Evolutionary conservation across 257 asterid genomes (phyloP).

Genomic region (Avicennia marina): DNA sequence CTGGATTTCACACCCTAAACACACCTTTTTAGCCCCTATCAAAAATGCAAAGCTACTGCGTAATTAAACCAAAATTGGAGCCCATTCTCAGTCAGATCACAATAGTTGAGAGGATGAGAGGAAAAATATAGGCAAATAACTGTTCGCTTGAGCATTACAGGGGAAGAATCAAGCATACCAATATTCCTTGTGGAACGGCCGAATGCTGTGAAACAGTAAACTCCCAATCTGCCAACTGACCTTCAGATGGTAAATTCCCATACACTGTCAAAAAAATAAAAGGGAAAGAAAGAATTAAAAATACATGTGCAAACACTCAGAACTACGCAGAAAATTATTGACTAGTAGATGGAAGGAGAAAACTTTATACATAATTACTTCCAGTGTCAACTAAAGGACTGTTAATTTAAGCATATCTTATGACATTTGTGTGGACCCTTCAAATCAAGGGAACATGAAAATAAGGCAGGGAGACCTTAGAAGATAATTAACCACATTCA

Average conservation of each 20-base stretch:
- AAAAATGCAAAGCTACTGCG: too few species aligned
- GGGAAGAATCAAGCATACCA: constrained; percentile 53
- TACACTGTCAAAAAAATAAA: constrained; percentile 55
- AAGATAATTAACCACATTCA: not conserved
- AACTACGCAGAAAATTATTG: not conserved
- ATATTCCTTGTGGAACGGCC: constrained; percentile 48
- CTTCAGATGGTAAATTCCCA: constrained; percentile 84
- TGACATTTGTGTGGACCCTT: not conserved
- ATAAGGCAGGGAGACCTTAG: not conserved
- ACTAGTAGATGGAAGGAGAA: not conserved
- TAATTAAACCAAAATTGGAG: not conserved
- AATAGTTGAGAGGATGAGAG: constrained; percentile 2
- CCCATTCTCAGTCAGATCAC: not conserved
- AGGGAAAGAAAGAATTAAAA: constrained; percentile 1
- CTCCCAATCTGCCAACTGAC: constrained; percentile 91
- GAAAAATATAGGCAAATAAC: not conserved
- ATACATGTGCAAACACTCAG: not conserved
- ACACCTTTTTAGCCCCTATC: too few species aligned
- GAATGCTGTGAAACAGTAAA: constrained; percentile 85
- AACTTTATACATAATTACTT: constrained; percentile 1
- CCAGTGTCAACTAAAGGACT: not conserved
- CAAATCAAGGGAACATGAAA: not conserved
- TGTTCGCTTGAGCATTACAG: not conserved
- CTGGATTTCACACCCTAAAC: too few species aligned
- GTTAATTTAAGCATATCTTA: not conserved